Evolutionary conservation across 768 basidiomycete species (phyloP), one percentile per base, ranked within the genome.

Genomic region (Termitomyces sp.): DNA sequence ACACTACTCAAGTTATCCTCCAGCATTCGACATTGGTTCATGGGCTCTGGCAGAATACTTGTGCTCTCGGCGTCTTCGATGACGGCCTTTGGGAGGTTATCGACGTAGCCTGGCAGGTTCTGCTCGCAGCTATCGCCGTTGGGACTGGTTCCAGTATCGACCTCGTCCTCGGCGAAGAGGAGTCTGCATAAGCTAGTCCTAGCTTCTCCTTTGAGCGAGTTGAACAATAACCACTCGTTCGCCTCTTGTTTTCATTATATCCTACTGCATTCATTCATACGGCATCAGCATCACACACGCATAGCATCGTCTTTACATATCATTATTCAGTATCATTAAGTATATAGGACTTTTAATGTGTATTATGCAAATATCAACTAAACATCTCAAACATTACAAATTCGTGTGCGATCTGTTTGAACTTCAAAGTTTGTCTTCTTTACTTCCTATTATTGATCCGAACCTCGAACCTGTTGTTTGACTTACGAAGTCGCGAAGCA

Each of bases 31-130:
- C 91, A 8, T 69, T 87, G 46, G 79, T 90, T 37, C 80, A 85
- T 56, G 89, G 86, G 7, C 69, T 91, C 33, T 93, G 89, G 88
- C 77, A 81, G 57, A 91, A 92, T 66, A 81, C 80, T 3, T 85
- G 83, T 58, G 81, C 82, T 22, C 76, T 93, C n/a, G 89, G 89
- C 3, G 70, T 91, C 2, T 81, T 79, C 52, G 86, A 91, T 62
- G 78, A 82, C 34, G 74, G 74, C 22, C 72, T 92, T 44, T 93
- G 89, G 89, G 76, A 79, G 24, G 77, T 78, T 20, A 78, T 93
- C 58, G 86, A 89, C 58, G 68, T 81, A 42, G 80, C 84, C 43
- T 93, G 89, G 87, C 80, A 83, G 65, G 75, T 87, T 39, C 70
- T 89, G 14, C 72, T 88, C n/a, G 79, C 76, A 8, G 86, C 86